Conservation (phyloP, 345 rosid genomes). For the Pugionium cornutum region DNA sequence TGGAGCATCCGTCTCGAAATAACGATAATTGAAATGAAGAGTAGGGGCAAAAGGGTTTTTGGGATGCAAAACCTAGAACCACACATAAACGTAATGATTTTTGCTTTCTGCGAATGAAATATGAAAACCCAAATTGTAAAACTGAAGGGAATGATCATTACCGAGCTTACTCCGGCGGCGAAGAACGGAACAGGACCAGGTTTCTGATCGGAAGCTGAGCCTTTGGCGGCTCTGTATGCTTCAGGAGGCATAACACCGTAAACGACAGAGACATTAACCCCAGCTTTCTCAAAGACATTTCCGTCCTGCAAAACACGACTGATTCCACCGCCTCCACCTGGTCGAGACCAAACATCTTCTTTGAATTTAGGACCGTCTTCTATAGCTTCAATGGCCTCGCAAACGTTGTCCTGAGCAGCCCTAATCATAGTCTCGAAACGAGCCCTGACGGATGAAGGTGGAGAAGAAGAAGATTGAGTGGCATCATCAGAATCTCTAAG, state of each 20-base stretch:
- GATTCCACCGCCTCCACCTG: slow-evolving; percentile 99
- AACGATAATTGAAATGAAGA: slow-evolving; percentile 41
- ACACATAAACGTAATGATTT: neutral
- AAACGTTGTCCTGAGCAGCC: slow-evolving; percentile 75
- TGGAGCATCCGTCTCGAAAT: slow-evolving; percentile 55
- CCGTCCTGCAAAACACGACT: slow-evolving; percentile 94
- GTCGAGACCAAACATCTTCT: slow-evolving; percentile 98
- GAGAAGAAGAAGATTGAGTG: slow-evolving; percentile 36
- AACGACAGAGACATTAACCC: slow-evolving; percentile 93
- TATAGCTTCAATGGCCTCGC: slow-evolving; percentile 66
- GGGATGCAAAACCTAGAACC: slow-evolving; percentile 38
- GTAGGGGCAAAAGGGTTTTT: slow-evolving; percentile 95
- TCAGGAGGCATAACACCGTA: slow-evolving; percentile 99
- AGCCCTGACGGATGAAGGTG: slow-evolving; percentile 51
- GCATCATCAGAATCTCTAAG: slow-evolving; percentile 62
- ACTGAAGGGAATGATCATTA: slow-evolving; percentile 23
- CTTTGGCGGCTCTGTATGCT: slow-evolving; percentile 94
- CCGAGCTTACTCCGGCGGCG: slow-evolving; percentile 98
- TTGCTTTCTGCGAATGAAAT: too few relatives aligned
- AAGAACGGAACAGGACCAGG: slow-evolving; percentile 86
- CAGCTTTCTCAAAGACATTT: slow-evolving; percentile 93
- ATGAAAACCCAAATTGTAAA: too few relatives aligned
- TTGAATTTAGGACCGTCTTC: slow-evolving; percentile 70
- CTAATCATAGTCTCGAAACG: slow-evolving; percentile 93
- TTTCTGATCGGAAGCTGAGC: slow-evolving; percentile 62